Conservation (phyloP, 2,329 filamentous ascomycete genomes). For the Fusarium liriodendri region DNA sequence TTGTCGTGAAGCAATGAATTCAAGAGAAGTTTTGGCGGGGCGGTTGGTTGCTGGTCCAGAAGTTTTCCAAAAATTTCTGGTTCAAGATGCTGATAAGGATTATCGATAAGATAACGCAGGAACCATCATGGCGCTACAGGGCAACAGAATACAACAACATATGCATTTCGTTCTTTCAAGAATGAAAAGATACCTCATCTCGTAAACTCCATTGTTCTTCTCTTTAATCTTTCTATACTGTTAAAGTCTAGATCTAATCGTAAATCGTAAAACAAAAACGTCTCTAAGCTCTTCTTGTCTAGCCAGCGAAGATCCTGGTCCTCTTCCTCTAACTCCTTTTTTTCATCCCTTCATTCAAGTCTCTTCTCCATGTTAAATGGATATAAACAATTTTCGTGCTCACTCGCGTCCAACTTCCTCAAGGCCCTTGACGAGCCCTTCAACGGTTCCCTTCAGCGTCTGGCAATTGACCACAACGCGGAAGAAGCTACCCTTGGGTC, state of each 20-base stretch:
- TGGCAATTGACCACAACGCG: slow-evolving; percentile 70
- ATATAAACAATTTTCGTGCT: background rate
- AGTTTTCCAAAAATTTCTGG: slow-evolving; percentile 32
- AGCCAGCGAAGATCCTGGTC: background rate
- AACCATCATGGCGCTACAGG: background rate
- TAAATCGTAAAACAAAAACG: background rate
- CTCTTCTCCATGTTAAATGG: background rate
- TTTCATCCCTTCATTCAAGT: background rate
- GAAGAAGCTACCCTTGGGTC: slow-evolving; percentile 66
- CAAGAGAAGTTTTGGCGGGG: slow-evolving; percentile 31
- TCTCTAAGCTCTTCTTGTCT: background rate
- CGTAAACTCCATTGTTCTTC: background rate
- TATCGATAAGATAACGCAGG: slow-evolving; percentile 33
- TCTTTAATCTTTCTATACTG: background rate
- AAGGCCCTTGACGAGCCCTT: slow-evolving; percentile 66
- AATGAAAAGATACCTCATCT: background rate
- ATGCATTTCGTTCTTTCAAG: too few relatives aligned
- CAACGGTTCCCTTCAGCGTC: slow-evolving; percentile 63
- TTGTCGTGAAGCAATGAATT: background rate
- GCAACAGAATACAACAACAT: background rate
- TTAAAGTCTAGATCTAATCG: slow-evolving; percentile 1
- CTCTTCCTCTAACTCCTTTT: background rate
- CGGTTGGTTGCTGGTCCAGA: slow-evolving; percentile 12
- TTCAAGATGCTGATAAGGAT: background rate
- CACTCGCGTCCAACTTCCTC: slow-evolving; percentile 55